A percentile compares a stretch with the other conserved stretches of the same genome.
phyloP scores from a whole-genome alignment of 441 rosid species.

The Gossypium gossypioides region DNA sequence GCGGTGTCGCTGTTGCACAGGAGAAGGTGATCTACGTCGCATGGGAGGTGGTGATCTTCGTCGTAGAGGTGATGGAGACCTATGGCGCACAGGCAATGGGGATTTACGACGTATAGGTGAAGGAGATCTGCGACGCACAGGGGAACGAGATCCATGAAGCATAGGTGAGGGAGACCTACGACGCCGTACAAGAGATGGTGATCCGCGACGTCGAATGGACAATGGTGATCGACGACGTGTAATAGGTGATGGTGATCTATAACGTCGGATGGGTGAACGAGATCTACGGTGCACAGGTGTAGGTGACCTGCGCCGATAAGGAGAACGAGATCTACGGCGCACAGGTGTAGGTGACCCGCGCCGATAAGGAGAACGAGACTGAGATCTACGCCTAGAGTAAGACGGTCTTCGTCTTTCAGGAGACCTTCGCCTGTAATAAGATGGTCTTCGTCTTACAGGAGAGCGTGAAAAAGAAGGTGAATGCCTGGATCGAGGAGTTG shows the following conservation, averaged over 20 bases:
- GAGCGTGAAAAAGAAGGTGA: slow-evolving; percentile 24
- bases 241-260: slow-evolving; percentile 26
- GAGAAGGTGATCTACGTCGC: slow-evolving; percentile 25
- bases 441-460: slow-evolving; percentile 24
- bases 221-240: slow-evolving; percentile 21
- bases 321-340: slow-evolving; percentile 24
- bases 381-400: slow-evolving; percentile 26
- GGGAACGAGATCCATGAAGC: slow-evolving; percentile 18
- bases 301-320: slow-evolving; percentile 24
- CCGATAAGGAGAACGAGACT: slow-evolving; percentile 22
- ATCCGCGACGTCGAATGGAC: slow-evolving; percentile 17
- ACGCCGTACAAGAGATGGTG: slow-evolving; percentile 20
- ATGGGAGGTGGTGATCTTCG: slow-evolving; percentile 13
- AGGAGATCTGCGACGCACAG: slow-evolving; percentile 23
- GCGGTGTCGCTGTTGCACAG: slow-evolving; percentile 19
- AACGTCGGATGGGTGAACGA: slow-evolving; percentile 23
- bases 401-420: slow-evolving; percentile 18
- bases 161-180: slow-evolving; percentile 21
- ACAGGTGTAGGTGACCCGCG: slow-evolving; percentile 36
- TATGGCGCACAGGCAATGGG: slow-evolving; percentile 20
- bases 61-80: slow-evolving; percentile 31
- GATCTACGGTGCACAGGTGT: slow-evolving; percentile 30
- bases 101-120: slow-evolving; percentile 13
- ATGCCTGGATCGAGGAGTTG: slow-evolving; percentile 27
- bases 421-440: slow-evolving; percentile 24